These are phyloP conservation scores for Hypomyces perniciosus DNA, from an alignment of 2,329 filamentous ascomycete species.

Conservation along the genomic window DNA sequence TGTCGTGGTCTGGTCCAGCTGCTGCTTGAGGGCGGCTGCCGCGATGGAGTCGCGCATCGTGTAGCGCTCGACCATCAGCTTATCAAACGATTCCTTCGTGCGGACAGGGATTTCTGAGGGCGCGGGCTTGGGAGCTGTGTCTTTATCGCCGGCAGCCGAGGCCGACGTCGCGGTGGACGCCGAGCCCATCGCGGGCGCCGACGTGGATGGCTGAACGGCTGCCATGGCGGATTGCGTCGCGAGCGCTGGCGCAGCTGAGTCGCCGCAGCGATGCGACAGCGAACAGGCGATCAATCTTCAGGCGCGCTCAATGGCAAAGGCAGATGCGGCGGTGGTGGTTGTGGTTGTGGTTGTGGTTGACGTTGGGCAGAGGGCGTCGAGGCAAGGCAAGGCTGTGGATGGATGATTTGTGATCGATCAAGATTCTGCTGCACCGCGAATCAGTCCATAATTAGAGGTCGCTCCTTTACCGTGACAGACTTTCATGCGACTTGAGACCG, in stretches of 20 bases:
- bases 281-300: constrained; percentile 1
- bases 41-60: constrained; percentile 50
- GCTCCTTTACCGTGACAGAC: too few species aligned
- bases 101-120: constrained; percentile 35
- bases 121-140: constrained; percentile 18
- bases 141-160: constrained; percentile 23
- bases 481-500: too few species aligned
- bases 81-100: constrained; percentile 51
- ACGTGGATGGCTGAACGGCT: constrained; percentile 33
- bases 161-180: constrained; percentile 26
- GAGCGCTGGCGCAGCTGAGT: constrained; percentile 28
- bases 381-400: constrained; percentile 8
- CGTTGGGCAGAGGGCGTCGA: constrained; percentile 10
- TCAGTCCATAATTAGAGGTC: not conserved
- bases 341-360: constrained; percentile 12
- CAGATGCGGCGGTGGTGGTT: constrained; percentile 1
- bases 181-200: constrained; percentile 27
- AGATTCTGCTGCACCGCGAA: constrained; percentile 21
- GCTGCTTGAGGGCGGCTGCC: constrained; percentile 44
- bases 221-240: constrained; percentile 33
- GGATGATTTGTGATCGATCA: constrained; percentile 13
- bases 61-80: constrained; percentile 48
- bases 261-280: constrained; percentile 32
- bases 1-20: constrained; percentile 48
- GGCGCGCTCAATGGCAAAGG: constrained; percentile 1